Evolutionary conservation across 768 basidiomycete genomes (phyloP).

Genomic region (Tephrocybe rancida): DNA sequence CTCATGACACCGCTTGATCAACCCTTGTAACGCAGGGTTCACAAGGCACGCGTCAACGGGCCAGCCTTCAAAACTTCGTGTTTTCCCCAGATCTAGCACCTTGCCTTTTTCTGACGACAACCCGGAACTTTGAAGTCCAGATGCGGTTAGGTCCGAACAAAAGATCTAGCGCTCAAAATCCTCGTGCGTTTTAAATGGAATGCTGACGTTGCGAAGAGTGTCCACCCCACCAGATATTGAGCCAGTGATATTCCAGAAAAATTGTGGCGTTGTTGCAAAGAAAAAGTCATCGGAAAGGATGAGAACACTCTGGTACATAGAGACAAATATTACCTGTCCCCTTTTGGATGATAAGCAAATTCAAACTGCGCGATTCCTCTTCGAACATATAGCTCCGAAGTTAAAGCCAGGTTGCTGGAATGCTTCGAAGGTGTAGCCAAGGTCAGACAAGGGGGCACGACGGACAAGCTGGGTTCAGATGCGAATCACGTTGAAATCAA

Average conservation of each 20-base stretch:
- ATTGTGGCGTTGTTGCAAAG: slow-evolving; percentile 29
- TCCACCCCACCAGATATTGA: slow-evolving; percentile 23
- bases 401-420: too few species aligned
- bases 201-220: slow-evolving; percentile 36
- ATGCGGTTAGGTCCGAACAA: slow-evolving; percentile 52
- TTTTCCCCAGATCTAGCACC: slow-evolving; percentile 37
- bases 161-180: slow-evolving; percentile 38
- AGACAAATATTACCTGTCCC: slow-evolving; percentile 8
- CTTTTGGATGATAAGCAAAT: slow-evolving; percentile 19
- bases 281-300: background rate
- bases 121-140: slow-evolving; percentile 51
- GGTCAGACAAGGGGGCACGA: too few species aligned
- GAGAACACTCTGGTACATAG: slow-evolving; percentile 14
- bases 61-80: slow-evolving; percentile 48
- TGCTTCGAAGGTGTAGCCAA: too few species aligned
- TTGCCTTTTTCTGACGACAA: slow-evolving; percentile 42
- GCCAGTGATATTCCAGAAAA: slow-evolving; percentile 31
- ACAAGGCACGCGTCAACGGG: slow-evolving; percentile 45
- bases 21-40: slow-evolving; percentile 44
- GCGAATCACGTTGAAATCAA: too few species aligned
- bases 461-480: too few species aligned
- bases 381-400: too few species aligned
- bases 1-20: slow-evolving; percentile 46
- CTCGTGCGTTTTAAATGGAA: slow-evolving; percentile 30
- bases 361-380: slow-evolving; percentile 27